Conservation (phyloP, 2,329 filamentous ascomycete genomes). For the Ustilaginoidea virens region DNA sequence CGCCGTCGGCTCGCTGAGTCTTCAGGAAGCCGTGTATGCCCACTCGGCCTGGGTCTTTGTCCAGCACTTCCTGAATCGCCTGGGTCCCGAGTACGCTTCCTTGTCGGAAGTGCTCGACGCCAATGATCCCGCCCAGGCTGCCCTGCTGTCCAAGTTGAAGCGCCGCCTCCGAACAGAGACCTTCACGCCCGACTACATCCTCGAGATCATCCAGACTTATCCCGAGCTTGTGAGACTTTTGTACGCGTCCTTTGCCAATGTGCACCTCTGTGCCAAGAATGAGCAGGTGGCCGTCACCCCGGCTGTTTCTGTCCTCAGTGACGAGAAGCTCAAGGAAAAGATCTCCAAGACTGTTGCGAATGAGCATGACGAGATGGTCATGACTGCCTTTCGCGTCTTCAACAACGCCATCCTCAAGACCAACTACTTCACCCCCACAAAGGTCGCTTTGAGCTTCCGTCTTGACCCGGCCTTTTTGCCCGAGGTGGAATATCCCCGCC, state of each 20-base stretch:
- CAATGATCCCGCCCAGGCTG: constrained; percentile 71
- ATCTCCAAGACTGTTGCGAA: constrained; percentile 72
- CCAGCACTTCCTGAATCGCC: constrained; percentile 91
- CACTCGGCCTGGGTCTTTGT: constrained; percentile 97
- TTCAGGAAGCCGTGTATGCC: constrained; percentile 94
- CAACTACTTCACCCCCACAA: constrained; percentile 94
- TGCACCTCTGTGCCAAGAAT: constrained; percentile 49
- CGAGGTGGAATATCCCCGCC: constrained; percentile 80
- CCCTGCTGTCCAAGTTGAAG: constrained; percentile 87
- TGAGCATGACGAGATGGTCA: constrained; percentile 95
- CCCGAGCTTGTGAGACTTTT: constrained; percentile 73
- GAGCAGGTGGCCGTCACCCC: constrained; percentile 41
- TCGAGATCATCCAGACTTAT: constrained; percentile 89
- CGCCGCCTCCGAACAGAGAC: constrained; percentile 89
- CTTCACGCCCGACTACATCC: constrained; percentile 95
- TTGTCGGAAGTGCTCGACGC: constrained; percentile 66
- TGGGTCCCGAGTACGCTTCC: constrained; percentile 83
- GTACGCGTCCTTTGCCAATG: constrained; percentile 82
- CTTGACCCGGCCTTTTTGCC: constrained; percentile 82
- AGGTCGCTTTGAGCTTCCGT: constrained; percentile 94
- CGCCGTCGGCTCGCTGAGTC: constrained; percentile 66
- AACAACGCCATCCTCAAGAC: constrained; percentile 91
- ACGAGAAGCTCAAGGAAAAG: constrained; percentile 55
- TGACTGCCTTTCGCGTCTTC: constrained; percentile 93
- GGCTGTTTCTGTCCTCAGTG: constrained; percentile 54